Evolutionary conservation across 345 rosid species (phyloP), one percentile per base, ranked within the genome.

Genomic region (Rhizophora apiculata): DNA sequence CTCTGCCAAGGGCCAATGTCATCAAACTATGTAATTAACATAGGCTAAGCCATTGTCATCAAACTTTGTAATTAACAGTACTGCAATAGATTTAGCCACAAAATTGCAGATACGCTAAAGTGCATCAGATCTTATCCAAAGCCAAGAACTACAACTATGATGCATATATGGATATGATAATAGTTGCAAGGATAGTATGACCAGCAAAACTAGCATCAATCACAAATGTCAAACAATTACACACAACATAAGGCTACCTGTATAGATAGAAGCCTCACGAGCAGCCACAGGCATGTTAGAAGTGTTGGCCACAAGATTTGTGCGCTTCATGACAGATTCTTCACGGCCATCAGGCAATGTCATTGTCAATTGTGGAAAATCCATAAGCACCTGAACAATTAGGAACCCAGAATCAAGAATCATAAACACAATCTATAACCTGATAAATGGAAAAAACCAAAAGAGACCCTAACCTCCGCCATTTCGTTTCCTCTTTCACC

Each of bases 211-310:
- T 24, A 11, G 4, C 31, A 10, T 24, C 26, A 9, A 3, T 56
- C 60, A 21, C 31, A 56, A 6, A 24, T 56, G 29, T 56, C 60
- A 9, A 21, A 8, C 60, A 56, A 56, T 27, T 21, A 8, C 3
- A 24, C 9, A 21, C 8, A 26, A 6, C 60, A 24, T 15, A 53
- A 37, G 16, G 21, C 53, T 80, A 92, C 99, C 99, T 31, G 99
- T 96, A 82, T 96, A 96, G 77, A 96, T 96, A 67, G 99, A 96
- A 76, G 99, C 99, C 81, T 96, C 99, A 74, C 99, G 94, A 74
- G 99, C 99, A 78, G 99, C 99, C 82, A 92, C 99, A 48, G 99
- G 99, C 99, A 96, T 96, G 85, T 96, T 96, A 75, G 99, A 96
- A 75, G 99, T 96, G 77, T 96, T 96, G 76, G 99, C 99, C 65